Evolutionary conservation across 495 filamentous ascomycete genomes (phyloP), one percentile per base, ranked within the genome.

Genomic region (Parathielavia hyrcaniae): DNA sequence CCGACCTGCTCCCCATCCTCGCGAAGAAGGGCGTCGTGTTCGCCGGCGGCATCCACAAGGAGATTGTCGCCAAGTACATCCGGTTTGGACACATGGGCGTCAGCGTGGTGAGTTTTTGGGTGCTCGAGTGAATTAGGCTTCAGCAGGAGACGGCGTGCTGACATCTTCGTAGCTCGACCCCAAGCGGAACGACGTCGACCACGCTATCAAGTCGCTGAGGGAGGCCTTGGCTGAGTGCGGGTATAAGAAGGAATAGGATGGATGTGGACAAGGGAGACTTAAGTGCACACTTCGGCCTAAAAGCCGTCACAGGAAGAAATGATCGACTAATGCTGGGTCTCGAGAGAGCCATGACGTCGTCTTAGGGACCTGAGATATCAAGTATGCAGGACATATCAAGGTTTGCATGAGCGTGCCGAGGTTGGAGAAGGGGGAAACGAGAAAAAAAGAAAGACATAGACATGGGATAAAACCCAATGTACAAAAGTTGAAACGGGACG

Each of bases 61-160:
- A 80, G 67, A 81, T 83, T 57, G 78, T 72, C 4, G 48, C 78
- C 39, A 82, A 80, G 69, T 83, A 83, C 61, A 77, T 83, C 59
- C 76, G 81, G 19, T 81, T 83, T 58, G 91, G 91, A 35, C 93
- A 98, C 75, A 98, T 98, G 93, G 93, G 93, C 61, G 90, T 97
- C 49, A 92, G 86, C 73, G 87, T 95, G 56, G 79, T 83, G 73
- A 71, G 79, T 71, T 10, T 5, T 56, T 17, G 38, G 9, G 20
- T 1, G 36, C 4, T n/a, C n/a, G n/a, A n/a, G 20, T 41, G 53
- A 30, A 6, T 6, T 7, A 5, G 7, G 26, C 41, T 4, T 39
- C 35, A n/a, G 22, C 55, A 17, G 54, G 47, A 19, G 60, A 4
- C 5, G 4, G 5, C 7, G 11, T 30, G 17, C 60, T 64, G 12